These are phyloP conservation scores for Russula griseocarnosa DNA, from an alignment of 768 basidiomycete species.

Conservation along the genomic window DNA sequence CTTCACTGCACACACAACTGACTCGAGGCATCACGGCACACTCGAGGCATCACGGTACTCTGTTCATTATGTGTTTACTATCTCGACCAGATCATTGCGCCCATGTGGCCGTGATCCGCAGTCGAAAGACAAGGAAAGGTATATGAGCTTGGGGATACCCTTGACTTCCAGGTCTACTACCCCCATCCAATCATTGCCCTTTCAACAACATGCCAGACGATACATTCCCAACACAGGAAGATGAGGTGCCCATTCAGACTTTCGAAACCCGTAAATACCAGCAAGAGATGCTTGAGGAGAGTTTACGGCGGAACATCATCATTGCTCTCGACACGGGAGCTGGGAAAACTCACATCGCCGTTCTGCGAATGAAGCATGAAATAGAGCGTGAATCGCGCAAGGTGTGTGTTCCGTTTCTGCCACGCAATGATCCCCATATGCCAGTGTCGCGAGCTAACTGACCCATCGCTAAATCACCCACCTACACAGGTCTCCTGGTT, in stretches of 20 bases:
- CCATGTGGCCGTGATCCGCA: not conserved
- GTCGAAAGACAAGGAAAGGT: not conserved
- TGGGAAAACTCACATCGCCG: constrained; percentile 76
- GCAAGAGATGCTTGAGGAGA: constrained; percentile 72
- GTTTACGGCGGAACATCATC: constrained; percentile 60
- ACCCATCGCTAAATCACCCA: not conserved
- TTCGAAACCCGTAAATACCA: constrained; percentile 56
- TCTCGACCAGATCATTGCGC: too few relatives aligned
- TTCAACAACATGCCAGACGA: constrained; percentile 12
- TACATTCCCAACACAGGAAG: not conserved
- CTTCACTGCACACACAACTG: too few relatives aligned
- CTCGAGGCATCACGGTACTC: too few relatives aligned
- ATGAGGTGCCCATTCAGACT: not conserved
- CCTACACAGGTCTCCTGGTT: constrained; percentile 69
- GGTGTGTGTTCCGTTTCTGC: constrained; percentile 38
- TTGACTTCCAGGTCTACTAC: not conserved
- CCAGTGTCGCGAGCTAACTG: too few relatives aligned
- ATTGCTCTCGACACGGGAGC: constrained; percentile 78
- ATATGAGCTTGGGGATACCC: not conserved
- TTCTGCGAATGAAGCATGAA: constrained; percentile 67
- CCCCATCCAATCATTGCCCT: not conserved
- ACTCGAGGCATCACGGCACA: too few relatives aligned
- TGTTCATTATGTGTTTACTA: too few relatives aligned
- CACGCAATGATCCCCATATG: not conserved
- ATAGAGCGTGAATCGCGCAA: constrained; percentile 56